phyloP scores from a whole-genome alignment of 1,139 yeast species.

The Saccharomyces hybrid region DNA sequence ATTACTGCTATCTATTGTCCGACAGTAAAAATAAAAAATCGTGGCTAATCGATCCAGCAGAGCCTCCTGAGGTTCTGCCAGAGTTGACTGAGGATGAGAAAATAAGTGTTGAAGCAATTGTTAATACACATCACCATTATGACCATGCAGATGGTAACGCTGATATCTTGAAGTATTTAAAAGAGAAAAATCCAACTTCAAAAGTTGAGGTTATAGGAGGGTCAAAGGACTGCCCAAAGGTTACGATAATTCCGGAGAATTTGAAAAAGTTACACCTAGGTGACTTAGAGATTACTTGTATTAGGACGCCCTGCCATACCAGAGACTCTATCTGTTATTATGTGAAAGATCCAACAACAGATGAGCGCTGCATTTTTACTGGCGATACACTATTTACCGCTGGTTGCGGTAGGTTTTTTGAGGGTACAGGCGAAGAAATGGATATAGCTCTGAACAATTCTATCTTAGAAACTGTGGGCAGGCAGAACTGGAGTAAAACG shows the following conservation, averaged over 20 bases:
- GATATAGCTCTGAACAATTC: slow-evolving; percentile 52
- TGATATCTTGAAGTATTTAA: neutral
- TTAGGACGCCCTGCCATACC: slow-evolving; percentile 97
- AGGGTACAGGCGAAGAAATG: slow-evolving; percentile 83
- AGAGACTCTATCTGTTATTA: slow-evolving; percentile 90
- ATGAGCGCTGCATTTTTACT: slow-evolving; percentile 73
- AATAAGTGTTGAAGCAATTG: slow-evolving; percentile 57
- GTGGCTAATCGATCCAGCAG: slow-evolving; percentile 91
- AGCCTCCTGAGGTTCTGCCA: slow-evolving; percentile 51
- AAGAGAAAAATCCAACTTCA: slow-evolving; percentile 33
- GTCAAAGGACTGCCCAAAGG: slow-evolving; percentile 31
- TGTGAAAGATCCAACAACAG: slow-evolving; percentile 53
- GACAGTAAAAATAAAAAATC: slow-evolving; percentile 63
- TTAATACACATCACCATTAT: slow-evolving; percentile 91
- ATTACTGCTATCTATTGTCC: slow-evolving; percentile 75
- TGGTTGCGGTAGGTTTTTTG: slow-evolving; percentile 96
- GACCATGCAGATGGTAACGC: slow-evolving; percentile 92
- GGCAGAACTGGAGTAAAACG: slow-evolving; percentile 23
- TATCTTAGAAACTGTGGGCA: slow-evolving; percentile 52
- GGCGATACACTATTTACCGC: slow-evolving; percentile 93
- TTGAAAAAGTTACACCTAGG: slow-evolving; percentile 41
- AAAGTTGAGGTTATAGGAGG: slow-evolving; percentile 73
- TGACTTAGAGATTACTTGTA: slow-evolving; percentile 51
- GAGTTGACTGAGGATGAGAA: slow-evolving; percentile 34
- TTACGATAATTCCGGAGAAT: slow-evolving; percentile 32